phyloP scores from a whole-genome alignment of 306 rosid genomes.

The Cercis canadensis region DNA sequence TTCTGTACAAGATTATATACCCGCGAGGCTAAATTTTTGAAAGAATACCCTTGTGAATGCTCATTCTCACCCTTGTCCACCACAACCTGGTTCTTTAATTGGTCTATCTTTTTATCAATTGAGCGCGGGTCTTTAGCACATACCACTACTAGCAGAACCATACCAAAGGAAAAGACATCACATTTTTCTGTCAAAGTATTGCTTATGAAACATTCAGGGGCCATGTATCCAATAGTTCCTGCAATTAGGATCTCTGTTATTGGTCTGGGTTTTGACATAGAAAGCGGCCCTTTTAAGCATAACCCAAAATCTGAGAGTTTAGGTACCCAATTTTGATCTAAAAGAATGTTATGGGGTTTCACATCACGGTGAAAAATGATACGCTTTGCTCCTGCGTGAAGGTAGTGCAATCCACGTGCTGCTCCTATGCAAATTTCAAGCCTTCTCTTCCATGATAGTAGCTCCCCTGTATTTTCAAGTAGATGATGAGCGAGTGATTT shows the following conservation, averaged over 20 bases:
- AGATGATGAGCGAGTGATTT: neutral
- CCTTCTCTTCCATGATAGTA: conserved; percentile 5
- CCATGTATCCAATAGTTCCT: rapidly evolving
- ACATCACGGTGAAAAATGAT: neutral
- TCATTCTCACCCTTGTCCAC: too few species aligned
- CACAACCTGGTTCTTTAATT: neutral
- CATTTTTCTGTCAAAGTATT: neutral
- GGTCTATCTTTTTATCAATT: too few species aligned
- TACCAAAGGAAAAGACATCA: neutral
- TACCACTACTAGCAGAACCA: neutral
- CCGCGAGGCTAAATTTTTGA: neutral
- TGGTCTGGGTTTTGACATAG: neutral
- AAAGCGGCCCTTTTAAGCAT: neutral
- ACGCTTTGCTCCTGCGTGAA: neutral
- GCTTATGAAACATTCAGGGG: rapidly evolving
- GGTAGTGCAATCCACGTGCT: neutral
- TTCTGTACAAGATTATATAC: neutral
- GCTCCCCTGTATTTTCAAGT: neutral
- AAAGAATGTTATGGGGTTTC: neutral
- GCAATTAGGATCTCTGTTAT: rapidly evolving
- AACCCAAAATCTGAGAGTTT: neutral
- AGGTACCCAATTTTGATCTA: neutral
- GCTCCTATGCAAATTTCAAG: neutral
- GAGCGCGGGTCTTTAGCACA: too few species aligned
- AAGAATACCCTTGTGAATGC: neutral